Evolutionary conservation across 2,329 filamentous ascomycete species (phyloP), one percentile per base, ranked within the genome.

Genomic region (Pestalotiopsis sp.): DNA sequence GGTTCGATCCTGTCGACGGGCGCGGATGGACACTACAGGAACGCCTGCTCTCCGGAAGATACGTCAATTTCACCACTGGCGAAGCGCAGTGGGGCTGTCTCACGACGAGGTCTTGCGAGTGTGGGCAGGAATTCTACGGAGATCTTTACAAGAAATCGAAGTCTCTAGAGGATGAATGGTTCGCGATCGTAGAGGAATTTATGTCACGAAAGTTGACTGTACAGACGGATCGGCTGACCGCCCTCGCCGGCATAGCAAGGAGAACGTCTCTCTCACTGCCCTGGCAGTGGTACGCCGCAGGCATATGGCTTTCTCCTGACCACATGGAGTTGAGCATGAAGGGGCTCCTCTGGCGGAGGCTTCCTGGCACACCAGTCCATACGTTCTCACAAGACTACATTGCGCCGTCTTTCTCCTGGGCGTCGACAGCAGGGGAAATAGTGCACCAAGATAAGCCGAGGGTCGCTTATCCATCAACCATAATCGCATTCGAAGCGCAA

Each of bases 331-430:
- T 68, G 6, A 23, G 6, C 38, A 49, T 38, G 11, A 57, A 52
- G 45, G 25, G 61, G 0, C 49, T 68, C 7, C 31, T 68, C 31
- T 68, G 67, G 67, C 23, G 56, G n/a, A 58, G 67, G 4, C 27
- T 17, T 7, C 23, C 20, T 3, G 23, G 31, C 13, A 27, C 17
- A n/a, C 17, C 27, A 20, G 4, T 41, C 31, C n/a, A 17, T 14
- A 39, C n/a, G 1, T 38, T 68, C 12, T 59, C 59, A 20, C 13
- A 31, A 14, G 49, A 20, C 4, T 69, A 66, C 27, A 66, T 56
- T 7, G 62, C 61, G 5, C 67, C 67, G 25, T 61, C n/a, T 14
- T 69, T 61, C 31, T 69, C 67, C 20, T 69, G 67, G 67, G 67
- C 63, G 3, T 69, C 67, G 2, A 23, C 3, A 23, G 23, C 23